Evolutionary conservation across 495 filamentous ascomycete genomes (phyloP).

Genomic region (Daldinia grandis): DNA sequence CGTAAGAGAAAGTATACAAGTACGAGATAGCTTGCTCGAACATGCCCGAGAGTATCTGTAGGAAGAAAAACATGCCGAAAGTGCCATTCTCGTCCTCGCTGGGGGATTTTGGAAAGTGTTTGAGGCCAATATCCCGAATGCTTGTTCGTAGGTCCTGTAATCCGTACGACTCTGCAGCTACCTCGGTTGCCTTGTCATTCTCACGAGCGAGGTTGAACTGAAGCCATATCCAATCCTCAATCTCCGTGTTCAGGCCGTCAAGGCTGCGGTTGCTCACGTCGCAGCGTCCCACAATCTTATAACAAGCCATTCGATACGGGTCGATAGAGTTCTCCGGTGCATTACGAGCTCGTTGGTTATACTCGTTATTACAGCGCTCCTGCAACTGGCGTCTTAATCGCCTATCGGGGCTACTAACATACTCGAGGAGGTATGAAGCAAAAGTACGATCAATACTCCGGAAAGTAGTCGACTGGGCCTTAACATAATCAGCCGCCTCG

Average conservation of each 20-base stretch:
- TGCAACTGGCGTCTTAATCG: slow-evolving; percentile 79
- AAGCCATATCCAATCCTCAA: slow-evolving; percentile 97
- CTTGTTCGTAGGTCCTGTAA: slow-evolving; percentile 85
- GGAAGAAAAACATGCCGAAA: slow-evolving; percentile 90
- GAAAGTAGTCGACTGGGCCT: slow-evolving; percentile 77
- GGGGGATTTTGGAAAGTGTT: slow-evolving; percentile 79
- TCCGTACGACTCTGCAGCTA: slow-evolving; percentile 87
- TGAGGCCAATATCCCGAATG: slow-evolving; percentile 85
- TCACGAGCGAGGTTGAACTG: slow-evolving; percentile 93
- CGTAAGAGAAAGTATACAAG: slow-evolving; percentile 85
- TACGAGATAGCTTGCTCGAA: slow-evolving; percentile 94
- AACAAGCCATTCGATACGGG: slow-evolving; percentile 96
- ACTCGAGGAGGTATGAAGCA: slow-evolving; percentile 84
- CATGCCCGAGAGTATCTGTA: slow-evolving; percentile 89
- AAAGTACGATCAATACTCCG: slow-evolving; percentile 90
- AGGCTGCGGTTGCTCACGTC: slow-evolving; percentile 82
- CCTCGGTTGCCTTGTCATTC: slow-evolving; percentile 80
- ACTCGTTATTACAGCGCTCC: slow-evolving; percentile 86
- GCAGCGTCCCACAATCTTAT: slow-evolving; percentile 96
- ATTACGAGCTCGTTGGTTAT: slow-evolving; percentile 81
- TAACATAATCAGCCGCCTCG: slow-evolving; percentile 88
- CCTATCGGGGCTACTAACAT: slow-evolving; percentile 73
- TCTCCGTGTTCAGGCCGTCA: slow-evolving; percentile 78
- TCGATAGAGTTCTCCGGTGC: slow-evolving; percentile 88
- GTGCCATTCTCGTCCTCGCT: slow-evolving; percentile 73